Conservation (phyloP, 2,329 filamentous ascomycete genomes). For the Grosmannia clavigera region DNA sequence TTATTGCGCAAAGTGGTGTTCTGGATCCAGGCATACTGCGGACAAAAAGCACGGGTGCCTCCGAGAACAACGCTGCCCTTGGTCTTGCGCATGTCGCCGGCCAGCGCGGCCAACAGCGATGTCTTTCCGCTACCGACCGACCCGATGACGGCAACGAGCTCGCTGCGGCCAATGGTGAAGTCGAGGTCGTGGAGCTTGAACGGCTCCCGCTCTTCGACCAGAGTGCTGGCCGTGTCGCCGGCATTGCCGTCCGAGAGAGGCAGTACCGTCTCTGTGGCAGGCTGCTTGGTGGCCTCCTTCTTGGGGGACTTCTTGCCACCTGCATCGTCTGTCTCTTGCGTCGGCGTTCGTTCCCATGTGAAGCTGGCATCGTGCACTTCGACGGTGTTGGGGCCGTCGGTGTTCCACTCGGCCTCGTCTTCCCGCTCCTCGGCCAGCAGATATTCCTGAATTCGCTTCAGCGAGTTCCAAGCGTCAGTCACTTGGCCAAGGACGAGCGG, state of each 20-base stretch:
- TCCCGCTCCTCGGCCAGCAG: slow-evolving; percentile 72
- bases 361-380: slow-evolving; percentile 63
- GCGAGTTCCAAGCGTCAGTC: slow-evolving; percentile 76
- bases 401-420: slow-evolving; percentile 49
- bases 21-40: slow-evolving; percentile 96
- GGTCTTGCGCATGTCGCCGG: slow-evolving; percentile 87
- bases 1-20: slow-evolving; percentile 81
- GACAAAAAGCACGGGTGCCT: slow-evolving; percentile 77
- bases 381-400: slow-evolving; percentile 54
- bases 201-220: slow-evolving; percentile 48
- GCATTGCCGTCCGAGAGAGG: slow-evolving; percentile 25
- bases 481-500: slow-evolving; percentile 81
- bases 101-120: slow-evolving; percentile 76
- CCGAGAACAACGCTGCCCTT: slow-evolving; percentile 62
- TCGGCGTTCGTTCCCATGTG: slow-evolving; percentile 68
- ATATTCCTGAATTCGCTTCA: slow-evolving; percentile 80
- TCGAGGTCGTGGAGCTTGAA: slow-evolving; percentile 62
- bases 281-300: background rate
- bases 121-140: slow-evolving; percentile 85
- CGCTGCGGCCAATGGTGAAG: slow-evolving; percentile 57
- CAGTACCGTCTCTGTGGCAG: background rate
- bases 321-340: slow-evolving; percentile 36
- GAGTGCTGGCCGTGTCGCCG: slow-evolving; percentile 39
- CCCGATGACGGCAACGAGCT: slow-evolving; percentile 76
- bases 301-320: slow-evolving; percentile 27